phyloP scores from a whole-genome alignment of 257 asterid species.

The Linderniella brevidens region DNA sequence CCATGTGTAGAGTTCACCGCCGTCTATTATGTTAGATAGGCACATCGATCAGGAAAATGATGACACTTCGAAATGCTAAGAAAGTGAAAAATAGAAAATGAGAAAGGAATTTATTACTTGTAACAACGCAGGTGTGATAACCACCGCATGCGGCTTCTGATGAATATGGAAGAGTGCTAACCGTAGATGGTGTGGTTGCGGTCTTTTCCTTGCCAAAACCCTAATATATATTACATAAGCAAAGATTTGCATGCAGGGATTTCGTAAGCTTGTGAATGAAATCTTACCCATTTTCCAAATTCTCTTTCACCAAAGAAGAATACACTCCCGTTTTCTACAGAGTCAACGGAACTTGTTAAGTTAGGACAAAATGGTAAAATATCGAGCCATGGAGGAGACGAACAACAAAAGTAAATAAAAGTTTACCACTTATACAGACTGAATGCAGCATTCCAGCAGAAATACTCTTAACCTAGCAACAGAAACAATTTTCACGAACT shows the following conservation, averaged over 20 bases:
- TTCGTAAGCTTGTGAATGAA: neutral
- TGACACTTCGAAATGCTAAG: too few species aligned
- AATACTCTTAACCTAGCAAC: constrained; percentile 49
- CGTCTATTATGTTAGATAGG: constrained; percentile 21
- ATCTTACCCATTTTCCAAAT: constrained; percentile 55
- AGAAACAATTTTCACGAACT: neutral
- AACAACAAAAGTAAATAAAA: constrained; percentile 10
- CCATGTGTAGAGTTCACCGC: constrained; percentile 85
- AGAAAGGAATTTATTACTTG: constrained; percentile 33
- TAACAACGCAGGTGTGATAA: constrained; percentile 77
- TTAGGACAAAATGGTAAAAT: neutral
- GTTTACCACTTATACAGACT: constrained; percentile 64
- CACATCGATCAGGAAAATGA: too few species aligned
- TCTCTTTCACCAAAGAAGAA: constrained; percentile 77
- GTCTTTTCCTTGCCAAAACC: constrained; percentile 55
- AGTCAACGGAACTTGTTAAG: constrained; percentile 14
- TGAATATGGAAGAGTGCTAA: constrained; percentile 42
- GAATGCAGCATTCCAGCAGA: constrained; percentile 97
- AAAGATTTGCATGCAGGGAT: too few species aligned
- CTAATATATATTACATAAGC: constrained; percentile 17
- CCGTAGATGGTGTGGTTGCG: constrained; percentile 36
- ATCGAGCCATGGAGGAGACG: neutral
- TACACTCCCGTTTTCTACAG: constrained; percentile 61
- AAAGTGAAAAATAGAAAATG: constrained; percentile 8
- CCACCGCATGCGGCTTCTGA: constrained; percentile 85